Conservation (phyloP, 345 rosid species). For the Corchorus olitorius region DNA sequence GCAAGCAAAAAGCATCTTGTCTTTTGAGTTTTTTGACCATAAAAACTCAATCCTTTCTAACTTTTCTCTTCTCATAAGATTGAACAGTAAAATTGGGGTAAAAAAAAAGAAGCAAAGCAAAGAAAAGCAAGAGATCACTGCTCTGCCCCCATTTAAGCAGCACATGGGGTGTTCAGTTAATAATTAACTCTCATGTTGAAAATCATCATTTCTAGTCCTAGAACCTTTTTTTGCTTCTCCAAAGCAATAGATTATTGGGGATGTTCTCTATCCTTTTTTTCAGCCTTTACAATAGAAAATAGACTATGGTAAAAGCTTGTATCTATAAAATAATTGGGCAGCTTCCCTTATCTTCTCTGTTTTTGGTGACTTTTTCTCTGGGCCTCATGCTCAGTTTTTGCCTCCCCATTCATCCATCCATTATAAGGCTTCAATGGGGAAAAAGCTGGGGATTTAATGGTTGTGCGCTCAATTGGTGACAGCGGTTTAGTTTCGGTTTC, state of each 20-base stretch:
- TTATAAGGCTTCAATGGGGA: too few species aligned
- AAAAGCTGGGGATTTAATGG: too few species aligned
- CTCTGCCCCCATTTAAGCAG: slow-evolving; percentile 17
- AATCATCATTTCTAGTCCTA: slow-evolving; percentile 18
- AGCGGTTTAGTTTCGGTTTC: too few species aligned
- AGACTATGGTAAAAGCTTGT: neutral
- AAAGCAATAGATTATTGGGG: neutral
- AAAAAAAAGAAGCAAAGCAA: neutral
- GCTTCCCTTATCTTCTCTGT: too few species aligned
- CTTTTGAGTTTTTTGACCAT: slow-evolving; percentile 13
- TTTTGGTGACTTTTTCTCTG: too few species aligned
- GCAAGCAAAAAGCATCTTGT: neutral
- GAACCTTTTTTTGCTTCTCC: neutral
- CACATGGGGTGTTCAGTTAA: slow-evolving; percentile 24
- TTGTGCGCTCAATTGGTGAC: too few species aligned
- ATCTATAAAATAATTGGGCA: neutral
- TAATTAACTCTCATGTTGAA: slow-evolving; percentile 13
- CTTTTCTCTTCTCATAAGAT: neutral
- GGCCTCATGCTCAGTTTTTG: too few species aligned
- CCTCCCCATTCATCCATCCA: too few species aligned
- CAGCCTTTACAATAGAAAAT: neutral
- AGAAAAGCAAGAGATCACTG: slow-evolving; percentile 12
- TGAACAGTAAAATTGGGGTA: neutral
- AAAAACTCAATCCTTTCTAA: neutral
- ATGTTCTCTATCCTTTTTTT: neutral